phyloP scores from a whole-genome alignment of 352 stramenopile species.

The Pythium aristosporum region DNA sequence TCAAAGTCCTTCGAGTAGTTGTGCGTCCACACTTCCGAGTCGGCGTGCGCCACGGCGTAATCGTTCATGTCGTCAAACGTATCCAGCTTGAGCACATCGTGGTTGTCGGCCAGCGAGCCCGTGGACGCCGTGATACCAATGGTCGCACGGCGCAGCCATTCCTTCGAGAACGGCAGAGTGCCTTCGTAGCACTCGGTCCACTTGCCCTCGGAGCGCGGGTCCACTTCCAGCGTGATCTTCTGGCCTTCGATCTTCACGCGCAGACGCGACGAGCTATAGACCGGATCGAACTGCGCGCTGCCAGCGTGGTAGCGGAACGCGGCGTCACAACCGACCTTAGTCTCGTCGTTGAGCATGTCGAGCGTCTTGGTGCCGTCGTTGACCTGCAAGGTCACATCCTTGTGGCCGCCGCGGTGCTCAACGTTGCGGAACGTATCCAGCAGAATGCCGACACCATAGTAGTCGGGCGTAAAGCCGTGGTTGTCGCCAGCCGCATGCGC shows the following conservation, averaged over 20 bases:
- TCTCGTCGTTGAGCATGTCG: conserved; percentile 65
- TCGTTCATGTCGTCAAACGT: conserved; percentile 63
- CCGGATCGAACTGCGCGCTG: conserved; percentile 72
- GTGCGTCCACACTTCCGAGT: conserved; percentile 75
- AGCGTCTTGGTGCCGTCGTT: conserved; percentile 79
- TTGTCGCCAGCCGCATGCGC: conserved; percentile 63
- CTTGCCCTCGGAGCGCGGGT: conserved; percentile 47
- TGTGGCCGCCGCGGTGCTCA: conserved; percentile 82
- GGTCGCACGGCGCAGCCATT: conserved; percentile 65
- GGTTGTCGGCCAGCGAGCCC: conserved; percentile 77
- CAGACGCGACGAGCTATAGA: conserved; percentile 79
- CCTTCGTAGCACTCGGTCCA: conserved; percentile 73
- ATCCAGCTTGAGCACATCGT: conserved; percentile 72
- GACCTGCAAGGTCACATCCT: conserved; percentile 78
- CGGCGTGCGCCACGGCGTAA: conserved; percentile 45
- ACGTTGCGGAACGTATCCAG: conserved; percentile 86
- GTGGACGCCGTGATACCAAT: conserved; percentile 78
- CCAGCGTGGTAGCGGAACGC: conserved; percentile 78
- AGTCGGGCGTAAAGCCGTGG: conserved; percentile 77
- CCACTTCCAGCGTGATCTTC: conserved; percentile 58
- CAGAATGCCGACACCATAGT: conserved; percentile 75
- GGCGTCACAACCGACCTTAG: conserved; percentile 73
- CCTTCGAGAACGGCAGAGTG: conserved; percentile 54
- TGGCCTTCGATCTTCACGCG: conserved; percentile 70
- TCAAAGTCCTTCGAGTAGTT: conserved; percentile 86